Conservation (phyloP, 345 rosid species). For the Brassica incana region DNA sequence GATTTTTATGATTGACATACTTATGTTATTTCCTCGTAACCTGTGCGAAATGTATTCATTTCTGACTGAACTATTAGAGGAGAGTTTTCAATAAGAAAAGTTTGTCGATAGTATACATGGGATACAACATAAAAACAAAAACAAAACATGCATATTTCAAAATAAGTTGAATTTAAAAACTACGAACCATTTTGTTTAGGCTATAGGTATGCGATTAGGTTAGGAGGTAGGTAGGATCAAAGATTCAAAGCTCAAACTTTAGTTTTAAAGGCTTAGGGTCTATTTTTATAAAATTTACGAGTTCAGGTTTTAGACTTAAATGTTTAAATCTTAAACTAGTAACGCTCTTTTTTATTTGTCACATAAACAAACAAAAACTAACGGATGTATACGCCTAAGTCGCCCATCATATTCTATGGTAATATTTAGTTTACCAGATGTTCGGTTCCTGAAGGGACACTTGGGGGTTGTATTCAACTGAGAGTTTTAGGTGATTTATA, state of each 20-base stretch:
- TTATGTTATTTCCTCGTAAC: neutral
- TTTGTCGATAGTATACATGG: neutral
- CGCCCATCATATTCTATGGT: neutral
- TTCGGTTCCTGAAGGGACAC: constrained; percentile 31
- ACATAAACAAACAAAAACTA: neutral
- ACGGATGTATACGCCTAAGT: neutral
- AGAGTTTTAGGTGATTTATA: no score
- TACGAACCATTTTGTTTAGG: neutral
- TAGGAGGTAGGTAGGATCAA: neutral
- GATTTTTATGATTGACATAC: neutral
- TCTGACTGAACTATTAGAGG: neutral
- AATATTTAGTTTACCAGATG: neutral
- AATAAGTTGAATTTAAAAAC: neutral
- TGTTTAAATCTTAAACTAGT: neutral
- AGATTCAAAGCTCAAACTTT: neutral
- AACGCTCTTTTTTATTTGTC: neutral
- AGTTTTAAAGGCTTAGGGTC: neutral
- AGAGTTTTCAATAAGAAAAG: neutral
- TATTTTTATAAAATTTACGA: neutral
- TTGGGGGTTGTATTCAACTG: neutral
- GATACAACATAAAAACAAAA: neutral
- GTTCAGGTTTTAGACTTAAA: neutral
- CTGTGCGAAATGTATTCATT: neutral
- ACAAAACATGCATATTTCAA: neutral
- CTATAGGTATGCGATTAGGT: neutral